Evolutionary conservation across 176 grass and related monocot genomes (phyloP), one percentile per base, ranked within the genome.

Genomic region (Oryza nivara): DNA sequence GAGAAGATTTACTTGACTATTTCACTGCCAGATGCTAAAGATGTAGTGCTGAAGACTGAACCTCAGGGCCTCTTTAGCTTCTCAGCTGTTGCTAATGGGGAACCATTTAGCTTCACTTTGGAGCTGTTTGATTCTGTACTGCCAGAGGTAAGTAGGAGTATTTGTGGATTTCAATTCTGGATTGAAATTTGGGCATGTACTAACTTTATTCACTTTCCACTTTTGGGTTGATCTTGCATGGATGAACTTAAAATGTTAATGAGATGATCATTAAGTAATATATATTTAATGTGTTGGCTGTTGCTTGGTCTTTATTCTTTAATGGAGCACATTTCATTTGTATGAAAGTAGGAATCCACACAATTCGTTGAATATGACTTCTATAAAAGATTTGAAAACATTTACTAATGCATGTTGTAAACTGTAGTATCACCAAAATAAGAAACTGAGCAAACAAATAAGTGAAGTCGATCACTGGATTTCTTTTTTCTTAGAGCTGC

Each of bases 1-100:
- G 83, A 98, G 75, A 98, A 90, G 89, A 86, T 98, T 72, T 98
- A 95, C 83, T 56, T 98, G 89, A 98, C 96, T 13, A 77, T 98
- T 64, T 89, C 96, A 43, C 44, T 98, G 72, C 91, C 93, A 75
- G 96, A 98, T 72, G 93, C 96, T 15, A 90, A 91, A 76, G 88
- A 92, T 92, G 89, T 98, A n/a, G 87, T 73, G 12, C 41, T 98
- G 30, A 92, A 98, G 86, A 84, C 80, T 58, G 83, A 92, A 69
- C 80, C 91, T 40, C 82, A 89, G 79, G 96, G 93, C 5, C 46
- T 89, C 80, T 87, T 95, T 76, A 93, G 72, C 65, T 98, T 95
- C 77, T 93, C 86, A 9, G 93, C 89, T 28, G 65, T 88, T 67
- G 74, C 93, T 64, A 76, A 90, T 38, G 85, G 85, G 12, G 89